Evolutionary conservation across 306 rosid species (phyloP).

Genomic region (Luffa acutangula): DNA sequence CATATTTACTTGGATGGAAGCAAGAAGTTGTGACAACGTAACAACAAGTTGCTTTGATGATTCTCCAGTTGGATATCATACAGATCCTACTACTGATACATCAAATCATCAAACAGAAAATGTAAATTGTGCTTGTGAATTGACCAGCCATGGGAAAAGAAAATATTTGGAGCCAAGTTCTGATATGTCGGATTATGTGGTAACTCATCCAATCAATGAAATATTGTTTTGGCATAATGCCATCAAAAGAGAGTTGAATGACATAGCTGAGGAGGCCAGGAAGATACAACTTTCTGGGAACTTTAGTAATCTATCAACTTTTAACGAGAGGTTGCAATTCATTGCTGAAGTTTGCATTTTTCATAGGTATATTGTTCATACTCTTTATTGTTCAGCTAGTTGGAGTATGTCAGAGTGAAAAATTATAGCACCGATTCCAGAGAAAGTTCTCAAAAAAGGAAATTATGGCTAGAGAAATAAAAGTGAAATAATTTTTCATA

Average conservation of each 20-base stretch:
- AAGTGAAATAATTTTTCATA: background rate
- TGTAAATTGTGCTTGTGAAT: constrained; percentile 44
- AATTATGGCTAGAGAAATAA: background rate
- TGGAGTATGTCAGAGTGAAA: background rate
- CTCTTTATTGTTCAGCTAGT: background rate
- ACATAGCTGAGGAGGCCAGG: constrained; percentile 59
- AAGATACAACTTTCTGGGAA: constrained; percentile 50
- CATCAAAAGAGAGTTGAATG: constrained; percentile 71
- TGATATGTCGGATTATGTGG: constrained; percentile 43
- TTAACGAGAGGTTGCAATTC: constrained; percentile 83
- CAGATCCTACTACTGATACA: constrained; percentile 29
- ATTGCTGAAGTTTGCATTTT: constrained; percentile 96
- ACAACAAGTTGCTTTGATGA: constrained; percentile 29
- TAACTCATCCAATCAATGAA: constrained; percentile 77
- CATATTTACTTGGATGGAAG: constrained; percentile 89
- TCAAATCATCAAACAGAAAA: constrained; percentile 31
- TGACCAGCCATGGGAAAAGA: constrained; percentile 62
- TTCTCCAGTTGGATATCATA: constrained; percentile 31
- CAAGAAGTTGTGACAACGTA: constrained; percentile 25
- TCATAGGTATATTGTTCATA: constrained; percentile 62
- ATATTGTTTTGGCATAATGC: constrained; percentile 98
- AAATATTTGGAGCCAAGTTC: constrained; percentile 49
- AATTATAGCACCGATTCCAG: background rate
- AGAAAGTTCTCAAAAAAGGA: background rate
- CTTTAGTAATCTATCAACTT: constrained; percentile 71